Conservation (phyloP, 2,329 filamentous ascomycete genomes). For the Hymenoscyphus salicellus region DNA sequence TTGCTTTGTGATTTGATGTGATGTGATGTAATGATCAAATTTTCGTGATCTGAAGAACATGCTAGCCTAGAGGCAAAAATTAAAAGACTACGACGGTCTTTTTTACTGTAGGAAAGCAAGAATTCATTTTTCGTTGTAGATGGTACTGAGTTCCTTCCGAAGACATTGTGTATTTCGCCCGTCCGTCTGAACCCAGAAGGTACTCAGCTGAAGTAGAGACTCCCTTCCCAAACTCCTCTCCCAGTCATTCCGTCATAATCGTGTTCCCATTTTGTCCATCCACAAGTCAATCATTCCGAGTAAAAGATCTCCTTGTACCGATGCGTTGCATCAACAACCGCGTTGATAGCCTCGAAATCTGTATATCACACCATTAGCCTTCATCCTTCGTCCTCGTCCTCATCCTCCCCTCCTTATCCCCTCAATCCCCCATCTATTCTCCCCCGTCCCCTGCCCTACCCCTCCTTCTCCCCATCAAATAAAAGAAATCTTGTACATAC, state of each 20-base stretch:
- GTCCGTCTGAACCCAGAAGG: too few species aligned
- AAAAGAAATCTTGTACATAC: constrained; percentile 48
- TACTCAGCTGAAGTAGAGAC: too few species aligned
- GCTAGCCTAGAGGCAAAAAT: too few species aligned
- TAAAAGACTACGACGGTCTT: too few species aligned
- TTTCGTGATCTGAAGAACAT: too few species aligned
- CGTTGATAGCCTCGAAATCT: constrained; percentile 68
- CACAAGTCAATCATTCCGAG: constrained; percentile 1
- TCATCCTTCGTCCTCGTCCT: neutral
- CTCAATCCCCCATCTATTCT: neutral
- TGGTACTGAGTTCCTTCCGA: too few species aligned
- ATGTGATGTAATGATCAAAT: too few species aligned
- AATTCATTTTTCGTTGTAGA: too few species aligned
- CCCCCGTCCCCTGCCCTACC: neutral
- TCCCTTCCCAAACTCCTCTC: too few species aligned
- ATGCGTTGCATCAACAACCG: constrained; percentile 84
- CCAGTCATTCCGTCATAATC: neutral
- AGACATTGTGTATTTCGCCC: too few species aligned
- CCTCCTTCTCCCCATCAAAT: neutral
- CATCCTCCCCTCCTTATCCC: neutral
- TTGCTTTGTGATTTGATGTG: too few species aligned
- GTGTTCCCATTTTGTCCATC: neutral
- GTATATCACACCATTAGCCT: constrained; percentile 2
- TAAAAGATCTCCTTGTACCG: constrained; percentile 79
- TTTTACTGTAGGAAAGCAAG: too few species aligned